These are phyloP conservation scores for Metarhizium anisopliae DNA, from an alignment of 2,329 filamentous ascomycete species.

Conservation along the genomic window DNA sequence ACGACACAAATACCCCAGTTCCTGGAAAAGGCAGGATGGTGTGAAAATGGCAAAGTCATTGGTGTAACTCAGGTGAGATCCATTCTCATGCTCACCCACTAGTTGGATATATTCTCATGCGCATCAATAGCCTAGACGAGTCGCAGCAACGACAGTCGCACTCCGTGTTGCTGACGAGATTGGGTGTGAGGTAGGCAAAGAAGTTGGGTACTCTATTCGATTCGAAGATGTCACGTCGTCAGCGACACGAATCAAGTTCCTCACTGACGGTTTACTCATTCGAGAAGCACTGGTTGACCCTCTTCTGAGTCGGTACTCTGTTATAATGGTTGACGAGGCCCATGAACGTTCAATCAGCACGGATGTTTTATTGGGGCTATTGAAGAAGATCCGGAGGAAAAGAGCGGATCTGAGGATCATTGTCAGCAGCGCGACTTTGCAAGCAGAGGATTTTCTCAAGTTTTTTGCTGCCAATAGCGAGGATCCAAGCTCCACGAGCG, in stretches of 20 bases:
- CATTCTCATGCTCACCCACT: not conserved
- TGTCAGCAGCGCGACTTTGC: constrained; percentile 86
- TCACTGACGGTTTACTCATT: constrained; percentile 87
- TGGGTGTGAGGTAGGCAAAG: constrained; percentile 76
- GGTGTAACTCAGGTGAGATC: constrained; percentile 75
- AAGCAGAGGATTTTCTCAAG: constrained; percentile 74
- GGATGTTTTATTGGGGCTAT: constrained; percentile 76
- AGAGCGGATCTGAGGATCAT: constrained; percentile 78
- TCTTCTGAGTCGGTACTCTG: constrained; percentile 79
- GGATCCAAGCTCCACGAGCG: constrained; percentile 18
- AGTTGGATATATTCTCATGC: constrained; percentile 1
- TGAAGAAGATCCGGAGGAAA: constrained; percentile 82
- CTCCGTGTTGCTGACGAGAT: constrained; percentile 83
- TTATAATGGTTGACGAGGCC: constrained; percentile 97
- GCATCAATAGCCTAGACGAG: constrained; percentile 61
- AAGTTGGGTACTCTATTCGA: constrained; percentile 85
- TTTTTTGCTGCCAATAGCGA: constrained; percentile 56
- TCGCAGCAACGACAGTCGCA: constrained; percentile 86
- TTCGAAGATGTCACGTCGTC: constrained; percentile 88
- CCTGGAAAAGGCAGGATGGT: constrained; percentile 83
- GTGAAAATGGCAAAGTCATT: constrained; percentile 70
- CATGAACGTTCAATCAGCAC: constrained; percentile 91
- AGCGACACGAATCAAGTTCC: constrained; percentile 82
- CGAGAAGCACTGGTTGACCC: constrained; percentile 91
- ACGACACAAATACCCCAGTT: constrained; percentile 94